Conservation (phyloP, 768 basidiomycete genomes). For the Lentinula detonsa region DNA sequence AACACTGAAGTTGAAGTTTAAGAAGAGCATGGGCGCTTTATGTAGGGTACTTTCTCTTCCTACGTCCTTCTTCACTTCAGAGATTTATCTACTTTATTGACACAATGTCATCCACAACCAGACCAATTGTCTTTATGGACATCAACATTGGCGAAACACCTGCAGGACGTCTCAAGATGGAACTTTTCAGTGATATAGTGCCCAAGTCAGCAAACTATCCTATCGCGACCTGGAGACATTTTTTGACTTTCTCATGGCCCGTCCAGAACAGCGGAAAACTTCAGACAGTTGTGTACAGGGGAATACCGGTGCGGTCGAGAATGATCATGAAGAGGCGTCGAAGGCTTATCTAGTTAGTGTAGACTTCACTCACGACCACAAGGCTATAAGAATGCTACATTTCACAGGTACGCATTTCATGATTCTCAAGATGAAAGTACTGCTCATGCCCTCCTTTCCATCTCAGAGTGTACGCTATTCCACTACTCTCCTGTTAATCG, state of each 20-base stretch:
- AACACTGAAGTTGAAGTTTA: no score
- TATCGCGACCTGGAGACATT: not conserved
- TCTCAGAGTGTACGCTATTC: conserved; percentile 59
- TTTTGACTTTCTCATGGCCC: conserved; percentile 2
- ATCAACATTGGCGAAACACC: conserved; percentile 95
- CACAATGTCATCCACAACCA: conserved; percentile 40
- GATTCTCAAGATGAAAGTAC: not conserved
- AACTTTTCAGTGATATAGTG: conserved; percentile 91
- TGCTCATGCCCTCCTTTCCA: conserved; percentile 5
- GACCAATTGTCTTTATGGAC: conserved; percentile 97
- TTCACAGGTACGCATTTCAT: conserved; percentile 65
- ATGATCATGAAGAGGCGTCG: not conserved
- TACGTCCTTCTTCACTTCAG: no score
- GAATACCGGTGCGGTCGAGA: conserved; percentile 64
- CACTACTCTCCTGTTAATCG: conserved; percentile 4
- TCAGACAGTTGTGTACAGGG: conserved; percentile 95
- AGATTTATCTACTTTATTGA: no score
- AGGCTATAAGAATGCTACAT: conserved; percentile 88
- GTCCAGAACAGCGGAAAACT: conserved; percentile 92
- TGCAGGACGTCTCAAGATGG: conserved; percentile 94
- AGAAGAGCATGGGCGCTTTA: no score
- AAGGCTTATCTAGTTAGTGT: not conserved
- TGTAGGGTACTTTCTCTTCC: no score
- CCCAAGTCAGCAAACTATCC: conserved; percentile 65
- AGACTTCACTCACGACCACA: conserved; percentile 83